phyloP scores from a whole-genome alignment of 2,329 filamentous ascomycete genomes.

The Aspergillus sp. region DNA sequence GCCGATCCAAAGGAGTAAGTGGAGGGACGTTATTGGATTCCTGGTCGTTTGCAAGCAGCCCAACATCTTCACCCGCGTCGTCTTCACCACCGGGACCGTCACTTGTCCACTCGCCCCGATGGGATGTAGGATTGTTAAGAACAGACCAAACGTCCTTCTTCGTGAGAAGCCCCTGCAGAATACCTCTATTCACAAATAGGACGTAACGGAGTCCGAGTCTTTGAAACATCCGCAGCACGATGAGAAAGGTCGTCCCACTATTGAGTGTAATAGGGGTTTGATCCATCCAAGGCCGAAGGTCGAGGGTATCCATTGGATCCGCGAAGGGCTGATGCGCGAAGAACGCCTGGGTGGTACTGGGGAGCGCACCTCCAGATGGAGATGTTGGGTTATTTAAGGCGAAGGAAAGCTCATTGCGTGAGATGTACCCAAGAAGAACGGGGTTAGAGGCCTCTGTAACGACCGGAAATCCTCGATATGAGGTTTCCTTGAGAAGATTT shows the following conservation, averaged over 20 bases:
- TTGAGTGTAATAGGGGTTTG: conserved; percentile 93
- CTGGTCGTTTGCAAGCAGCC: conserved; percentile 38
- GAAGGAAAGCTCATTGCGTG: conserved; percentile 81
- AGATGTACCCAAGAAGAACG: conserved; percentile 88
- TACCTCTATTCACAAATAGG: conserved; percentile 78
- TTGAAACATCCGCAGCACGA: conserved; percentile 93
- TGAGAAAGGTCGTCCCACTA: conserved; percentile 70
- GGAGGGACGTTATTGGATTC: conserved; percentile 32
- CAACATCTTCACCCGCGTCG: conserved; percentile 34
- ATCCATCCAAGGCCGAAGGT: conserved; percentile 97
- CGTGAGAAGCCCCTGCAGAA: conserved; percentile 80
- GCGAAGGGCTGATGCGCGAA: conserved; percentile 82
- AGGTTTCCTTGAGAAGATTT: conserved; percentile 68
- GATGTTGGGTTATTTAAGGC: conserved; percentile 67
- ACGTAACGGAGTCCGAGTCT: conserved; percentile 90
- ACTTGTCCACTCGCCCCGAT: conserved; percentile 30
- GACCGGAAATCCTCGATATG: conserved; percentile 89
- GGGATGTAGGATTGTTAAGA: conserved; percentile 71
- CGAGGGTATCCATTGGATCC: conserved; percentile 74
- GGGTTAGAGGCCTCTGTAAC: conserved; percentile 75
- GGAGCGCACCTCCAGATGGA: conserved; percentile 49
- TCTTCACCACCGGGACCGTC: conserved; percentile 26
- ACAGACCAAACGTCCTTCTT: conserved; percentile 98
- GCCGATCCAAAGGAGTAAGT: conserved; percentile 23
- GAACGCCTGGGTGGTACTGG: conserved; percentile 73